Evolutionary conservation across 2,329 filamentous ascomycete genomes (phyloP).

Genomic region (Aspergillus ochraceoroseus): DNA sequence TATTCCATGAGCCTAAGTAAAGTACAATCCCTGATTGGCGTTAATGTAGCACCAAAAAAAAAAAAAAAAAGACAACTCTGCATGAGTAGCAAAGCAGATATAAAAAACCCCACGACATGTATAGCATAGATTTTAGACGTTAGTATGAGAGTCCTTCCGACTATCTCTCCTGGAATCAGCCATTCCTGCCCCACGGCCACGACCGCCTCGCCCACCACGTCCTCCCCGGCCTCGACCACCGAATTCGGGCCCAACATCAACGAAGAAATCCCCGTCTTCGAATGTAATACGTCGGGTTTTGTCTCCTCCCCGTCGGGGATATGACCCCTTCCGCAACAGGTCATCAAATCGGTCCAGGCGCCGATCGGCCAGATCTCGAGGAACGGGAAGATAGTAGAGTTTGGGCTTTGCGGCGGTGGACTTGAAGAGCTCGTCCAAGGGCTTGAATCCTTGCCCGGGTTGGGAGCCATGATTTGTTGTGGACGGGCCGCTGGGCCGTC

Average conservation of each 20-base stretch:
- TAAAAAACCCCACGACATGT: too few species aligned
- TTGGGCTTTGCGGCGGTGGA: conserved; percentile 59
- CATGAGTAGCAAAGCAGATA: too few species aligned
- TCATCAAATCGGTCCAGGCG: conserved; percentile 59
- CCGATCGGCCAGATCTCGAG: conserved; percentile 58
- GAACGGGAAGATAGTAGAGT: conserved; percentile 62
- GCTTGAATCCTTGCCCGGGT: conserved; percentile 47
- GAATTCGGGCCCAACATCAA: conserved; percentile 68
- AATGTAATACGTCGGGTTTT: conserved; percentile 69
- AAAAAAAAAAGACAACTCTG: too few species aligned
- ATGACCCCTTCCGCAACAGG: conserved; percentile 38
- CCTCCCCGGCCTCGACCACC: conserved; percentile 19
- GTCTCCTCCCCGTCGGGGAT: conserved; percentile 41
- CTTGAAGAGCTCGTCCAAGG: conserved; percentile 57
- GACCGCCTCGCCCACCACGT: conserved; percentile 34
- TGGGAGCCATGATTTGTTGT: conserved; percentile 18
- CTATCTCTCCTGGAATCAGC: conserved; percentile 21
- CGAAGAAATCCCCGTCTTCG: conserved; percentile 60
- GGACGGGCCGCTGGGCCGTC: conserved; percentile 26
- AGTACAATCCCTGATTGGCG: too few species aligned
- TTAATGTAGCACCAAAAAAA: too few species aligned
- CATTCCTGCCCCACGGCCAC: conserved; percentile 29
- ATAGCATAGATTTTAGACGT: too few species aligned
- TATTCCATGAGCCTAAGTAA: too few species aligned
- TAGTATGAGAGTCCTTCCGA: conserved; percentile 13